Base-by-base conservation (phyloP, 2,329 filamentous ascomycete genomes). In the Sporothrix protearum region DNA sequence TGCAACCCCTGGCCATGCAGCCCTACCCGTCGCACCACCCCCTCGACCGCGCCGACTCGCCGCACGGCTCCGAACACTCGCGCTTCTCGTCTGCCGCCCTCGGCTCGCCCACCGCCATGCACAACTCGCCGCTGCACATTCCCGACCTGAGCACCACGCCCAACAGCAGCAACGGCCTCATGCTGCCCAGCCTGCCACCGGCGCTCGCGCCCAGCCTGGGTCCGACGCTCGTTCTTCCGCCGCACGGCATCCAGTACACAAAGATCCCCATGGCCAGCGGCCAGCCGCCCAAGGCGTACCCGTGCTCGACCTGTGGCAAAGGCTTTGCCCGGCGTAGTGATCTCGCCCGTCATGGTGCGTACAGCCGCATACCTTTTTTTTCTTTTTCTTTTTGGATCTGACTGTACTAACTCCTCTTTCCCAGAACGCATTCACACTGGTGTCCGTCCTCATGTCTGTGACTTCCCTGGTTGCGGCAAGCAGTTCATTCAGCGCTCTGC, bases 401-500 rank as follows among this genome's bases (percentile, higher is more conserved):
- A n/a, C n/a, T n/a, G 19, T 16, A 33, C 19, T 36, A 25, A 69
- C 22, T 19, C 47, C 47, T 66, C 22, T 19, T 19, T 19, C 14
- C 14, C 77, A 97, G 95, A 98, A 83, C 93, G 96, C 61, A 99
- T 99, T 76, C 96, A 99, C 81, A 97, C 90, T 73, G 95, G 95
- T 61, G 87, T 94, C 72, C 87, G 95, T 72, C 96, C 96, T 66
- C 96, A 99, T 79, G 91, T 95, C 67, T 99, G 96, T 82, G 94
- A 97, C 77, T 93, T 89, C 72, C 91, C 91, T 53, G 89, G 89
- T 69, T 99, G 96, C 80, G 92, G 92, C 75, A 99, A 98, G 82
- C 92, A 95, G 78, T 99, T 99, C 80, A 99, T 99, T 76, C 96
- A 99, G 81, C 88, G 96, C 71, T 97, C 94, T 36, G 96, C 96